Conservation (phyloP, 2,329 filamentous ascomycete genomes). For the Seiridium cupressi region DNA sequence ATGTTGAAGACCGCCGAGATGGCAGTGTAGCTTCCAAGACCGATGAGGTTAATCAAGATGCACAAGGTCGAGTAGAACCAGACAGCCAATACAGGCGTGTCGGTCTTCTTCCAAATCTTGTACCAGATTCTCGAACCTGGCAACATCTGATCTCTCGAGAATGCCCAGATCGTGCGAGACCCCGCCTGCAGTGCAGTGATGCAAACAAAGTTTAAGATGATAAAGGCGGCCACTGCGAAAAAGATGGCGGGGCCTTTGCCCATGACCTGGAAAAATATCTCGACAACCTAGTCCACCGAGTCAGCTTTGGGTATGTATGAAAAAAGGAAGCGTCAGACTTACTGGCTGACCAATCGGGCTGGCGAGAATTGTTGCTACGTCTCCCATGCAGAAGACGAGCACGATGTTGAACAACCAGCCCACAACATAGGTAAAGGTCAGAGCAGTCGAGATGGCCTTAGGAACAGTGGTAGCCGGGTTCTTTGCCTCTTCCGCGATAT, state of each 20-base stretch:
- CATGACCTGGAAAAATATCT: conserved; percentile 57
- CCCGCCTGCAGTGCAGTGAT: conserved; percentile 55
- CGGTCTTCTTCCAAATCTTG: conserved; percentile 45
- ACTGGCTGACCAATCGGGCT: conserved; percentile 46
- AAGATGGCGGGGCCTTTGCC: conserved; percentile 51
- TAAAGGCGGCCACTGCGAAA: conserved; percentile 54
- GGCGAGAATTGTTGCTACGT: conserved; percentile 42
- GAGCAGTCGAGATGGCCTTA: conserved; percentile 53
- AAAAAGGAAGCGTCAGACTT: background rate
- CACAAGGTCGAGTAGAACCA: conserved; percentile 55
- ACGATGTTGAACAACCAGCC: conserved; percentile 60
- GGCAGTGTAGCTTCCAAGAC: conserved; percentile 52
- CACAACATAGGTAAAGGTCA: conserved; percentile 53
- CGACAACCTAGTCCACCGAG: conserved; percentile 35
- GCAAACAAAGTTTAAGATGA: conserved; percentile 58
- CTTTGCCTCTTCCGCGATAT: conserved; percentile 47
- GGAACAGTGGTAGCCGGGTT: conserved; percentile 36
- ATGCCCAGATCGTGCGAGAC: conserved; percentile 53
- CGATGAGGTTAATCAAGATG: conserved; percentile 58
- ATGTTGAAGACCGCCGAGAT: conserved; percentile 54
- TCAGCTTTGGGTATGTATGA: background rate
- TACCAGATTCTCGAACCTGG: conserved; percentile 47
- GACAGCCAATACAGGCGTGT: conserved; percentile 51
- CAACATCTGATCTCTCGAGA: conserved; percentile 50
- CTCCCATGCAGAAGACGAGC: conserved; percentile 55